These are phyloP conservation scores for Penicillium fuscoglaucum DNA, from an alignment of 2,329 filamentous ascomycete genomes.

Conservation along the genomic window DNA sequence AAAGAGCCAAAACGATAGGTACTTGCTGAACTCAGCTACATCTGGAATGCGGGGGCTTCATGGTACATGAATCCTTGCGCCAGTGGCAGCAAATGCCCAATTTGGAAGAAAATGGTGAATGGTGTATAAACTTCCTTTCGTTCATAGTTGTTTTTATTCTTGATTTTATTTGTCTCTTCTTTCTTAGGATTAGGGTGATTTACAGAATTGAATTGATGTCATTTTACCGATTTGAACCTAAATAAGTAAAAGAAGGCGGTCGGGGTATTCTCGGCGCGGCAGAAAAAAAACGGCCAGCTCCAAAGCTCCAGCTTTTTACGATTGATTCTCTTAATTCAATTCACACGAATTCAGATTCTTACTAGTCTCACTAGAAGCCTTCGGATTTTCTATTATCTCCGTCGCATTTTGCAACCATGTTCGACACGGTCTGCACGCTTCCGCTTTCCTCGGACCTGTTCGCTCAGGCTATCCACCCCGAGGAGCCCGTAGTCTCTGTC, in stretches of 20 bases:
- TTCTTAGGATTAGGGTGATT: neutral
- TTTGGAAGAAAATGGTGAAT: neutral
- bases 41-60: neutral
- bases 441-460: conserved; percentile 86
- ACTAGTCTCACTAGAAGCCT: neutral
- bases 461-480: conserved; percentile 80
- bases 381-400: neutral
- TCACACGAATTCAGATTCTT: neutral
- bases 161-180: neutral
- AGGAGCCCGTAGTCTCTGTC: conserved; percentile 78
- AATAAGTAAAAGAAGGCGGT: conserved; percentile 6
- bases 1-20: neutral
- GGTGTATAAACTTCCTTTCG: neutral
- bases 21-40: neutral
- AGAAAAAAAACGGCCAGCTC: conserved; percentile 23
- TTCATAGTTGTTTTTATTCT: conserved; percentile 1
- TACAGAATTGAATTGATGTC: conserved; percentile 12
- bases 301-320: conserved; percentile 9
- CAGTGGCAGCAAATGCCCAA: neutral
- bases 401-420: conserved; percentile 57
- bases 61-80: neutral
- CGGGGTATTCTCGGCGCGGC: conserved; percentile 22
- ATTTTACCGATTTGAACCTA: neutral
- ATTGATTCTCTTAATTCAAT: neutral
- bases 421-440: conserved; percentile 88